Base-by-base conservation (phyloP, 2,329 filamentous ascomycete species). In the Penicillium sp. region DNA sequence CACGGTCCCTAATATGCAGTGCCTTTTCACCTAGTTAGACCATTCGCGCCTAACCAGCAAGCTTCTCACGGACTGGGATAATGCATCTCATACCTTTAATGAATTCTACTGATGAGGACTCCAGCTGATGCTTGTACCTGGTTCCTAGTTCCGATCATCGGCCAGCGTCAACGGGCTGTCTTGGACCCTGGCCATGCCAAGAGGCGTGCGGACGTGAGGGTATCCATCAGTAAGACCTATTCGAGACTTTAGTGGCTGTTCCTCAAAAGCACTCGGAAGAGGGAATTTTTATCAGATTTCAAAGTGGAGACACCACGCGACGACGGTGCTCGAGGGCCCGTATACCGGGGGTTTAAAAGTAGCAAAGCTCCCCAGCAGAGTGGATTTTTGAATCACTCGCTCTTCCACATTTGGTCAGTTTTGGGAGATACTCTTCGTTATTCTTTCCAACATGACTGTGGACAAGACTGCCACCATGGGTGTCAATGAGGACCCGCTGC, bases 221-320 rank as follows among this genome's bases (percentile, higher is more conserved):
- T 40, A 10, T 41, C 50, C 50, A 41, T 43, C 24, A 16, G 37
- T 43, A 27, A 16, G 7, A 11, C 9, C 5, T 22, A 33, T 52
- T 31, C 16, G 36, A 33, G 19, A 35, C 27, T 7, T 40, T 4
- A 41, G 36, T 31, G 36, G 50, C 13, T 11, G 3, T n/a, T 33
- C 7, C 27, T 9, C 11, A 9, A 18, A 41, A 31, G 24, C 16
- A 31, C 18, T 22, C 6, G 36, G 9, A 40, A 43, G 50, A 33
- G 24, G n/a, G 39, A 52, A 51, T 51, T 51, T 51, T 51, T 51
- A 51, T 51, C 49, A 40, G 49, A 51, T 46, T 51, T 27, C 13
- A 27, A 51, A 51, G 49, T 51, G 49, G 49, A 51, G 49, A 51
- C 35, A 36, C 39, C 36, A 40, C 39, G 37, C 50, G 36, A 22